Conservation (phyloP, 331 rosid species). For the Pyracantha coccinea region DNA sequence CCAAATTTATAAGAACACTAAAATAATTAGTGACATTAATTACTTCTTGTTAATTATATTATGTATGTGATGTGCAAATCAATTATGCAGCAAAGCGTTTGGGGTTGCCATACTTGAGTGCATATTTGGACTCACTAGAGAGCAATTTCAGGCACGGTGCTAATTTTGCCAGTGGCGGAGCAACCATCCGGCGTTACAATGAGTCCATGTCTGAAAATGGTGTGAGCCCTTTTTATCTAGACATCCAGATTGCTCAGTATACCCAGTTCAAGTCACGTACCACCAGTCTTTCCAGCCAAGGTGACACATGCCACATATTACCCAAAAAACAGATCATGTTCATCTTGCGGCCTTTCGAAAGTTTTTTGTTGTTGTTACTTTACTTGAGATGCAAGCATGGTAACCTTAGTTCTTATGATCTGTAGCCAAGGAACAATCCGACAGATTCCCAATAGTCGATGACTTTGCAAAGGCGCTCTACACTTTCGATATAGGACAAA, state of each 20-base stretch:
- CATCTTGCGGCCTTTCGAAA: too few species aligned
- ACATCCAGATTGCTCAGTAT: conserved; percentile 56
- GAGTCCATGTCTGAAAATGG: conserved; percentile 46
- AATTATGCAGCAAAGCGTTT: conserved; percentile 45
- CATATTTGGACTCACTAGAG: conserved; percentile 68
- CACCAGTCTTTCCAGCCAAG: conserved; percentile 29
- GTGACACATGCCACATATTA: conserved; percentile 5
- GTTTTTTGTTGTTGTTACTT: too few species aligned
- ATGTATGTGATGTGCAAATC: too few species aligned
- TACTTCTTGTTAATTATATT: not conserved
- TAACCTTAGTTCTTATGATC: not conserved
- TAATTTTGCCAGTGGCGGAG: conserved; percentile 77
- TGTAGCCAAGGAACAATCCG: conserved; percentile 23
- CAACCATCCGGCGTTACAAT: conserved; percentile 48
- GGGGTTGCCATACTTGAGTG: conserved; percentile 41
- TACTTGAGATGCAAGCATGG: too few species aligned
- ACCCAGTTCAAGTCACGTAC: conserved; percentile 60
- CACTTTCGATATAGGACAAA: conserved; percentile 77
- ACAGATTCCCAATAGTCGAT: conserved; percentile 42
- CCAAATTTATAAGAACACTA: too few species aligned
- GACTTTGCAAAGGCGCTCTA: conserved; percentile 67
- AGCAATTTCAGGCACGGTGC: conserved; percentile 64
- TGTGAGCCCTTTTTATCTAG: conserved; percentile 57
- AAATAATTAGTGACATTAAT: not conserved
- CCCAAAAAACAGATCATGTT: too few species aligned